Base-by-base conservation (phyloP, 139 green algal species). In the Ettlia oleoabundans region DNA sequence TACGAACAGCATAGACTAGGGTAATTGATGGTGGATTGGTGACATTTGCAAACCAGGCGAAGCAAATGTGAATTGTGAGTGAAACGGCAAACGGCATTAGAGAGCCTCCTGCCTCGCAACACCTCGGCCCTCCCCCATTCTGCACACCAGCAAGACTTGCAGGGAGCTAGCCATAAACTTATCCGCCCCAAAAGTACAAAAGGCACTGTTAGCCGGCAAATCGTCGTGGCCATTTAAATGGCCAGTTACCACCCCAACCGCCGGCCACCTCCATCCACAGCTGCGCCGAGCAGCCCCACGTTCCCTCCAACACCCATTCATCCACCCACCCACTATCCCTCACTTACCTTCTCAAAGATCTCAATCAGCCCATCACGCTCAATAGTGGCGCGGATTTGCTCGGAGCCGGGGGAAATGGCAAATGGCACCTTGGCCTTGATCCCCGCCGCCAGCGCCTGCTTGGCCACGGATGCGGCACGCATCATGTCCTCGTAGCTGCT, bases 371-470 rank as follows among this genome's bases (percentile, higher is more conserved):
- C 94, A 77, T 98, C 95, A 41, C 95, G 89, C 68, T 88, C 92
- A 76, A 98, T 98, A 76, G 95, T 98, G 42, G 95, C 95, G 61
- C 95, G 89, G 86, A 98, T 98, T 89, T 98, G 95, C 91, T 98
- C 95, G 24, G 85, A 93, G 76, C 95, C 95, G 65, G 91, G 91
- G 1, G 94, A 96, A 90, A 98, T 97, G 73, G 94, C 96, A 91
- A 98, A 98, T 28, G 95, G 95, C 76, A 98, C 89, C 90, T 95
- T 95, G 87, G 92, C 89, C 90, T 96, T 96, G 85, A 97, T 95
- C 85, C 93, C 93, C 30, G 90, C 92, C 55, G 53, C 84, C 82
- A 98, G 90, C 1, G 95, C 95, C 92, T 98, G 94, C 74, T 83
- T 86, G 65, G 92, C 94, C 2, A 98, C 88, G 47, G 80, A 92